Conservation (phyloP, 2,329 filamentous ascomycete species). For the Tolypocladium endophyticum region DNA sequence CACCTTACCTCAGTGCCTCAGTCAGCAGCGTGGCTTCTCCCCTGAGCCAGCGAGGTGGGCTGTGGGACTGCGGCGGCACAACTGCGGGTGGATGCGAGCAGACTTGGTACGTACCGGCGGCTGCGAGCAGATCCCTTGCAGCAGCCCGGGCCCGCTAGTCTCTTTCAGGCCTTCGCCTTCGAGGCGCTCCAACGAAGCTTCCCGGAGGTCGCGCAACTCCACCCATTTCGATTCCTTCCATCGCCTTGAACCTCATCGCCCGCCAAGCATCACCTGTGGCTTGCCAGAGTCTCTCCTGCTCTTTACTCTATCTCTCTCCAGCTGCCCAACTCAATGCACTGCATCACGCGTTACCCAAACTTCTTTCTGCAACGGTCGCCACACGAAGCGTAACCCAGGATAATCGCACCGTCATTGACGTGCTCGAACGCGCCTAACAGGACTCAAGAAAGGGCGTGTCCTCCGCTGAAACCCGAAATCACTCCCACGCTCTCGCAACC, state of each 20-base stretch:
- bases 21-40: not conserved
- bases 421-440: not conserved
- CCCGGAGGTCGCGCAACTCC: not conserved
- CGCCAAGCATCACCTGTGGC: not conserved
- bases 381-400: not conserved
- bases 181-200: not conserved
- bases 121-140: not conserved
- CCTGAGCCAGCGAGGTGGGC: not conserved
- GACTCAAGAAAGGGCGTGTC: not conserved
- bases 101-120: not conserved
- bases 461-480: not conserved
- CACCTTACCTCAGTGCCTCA: not conserved
- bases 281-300: not conserved
- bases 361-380: not conserved
- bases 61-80: not conserved
- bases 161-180: not conserved
- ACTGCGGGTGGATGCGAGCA: not conserved
- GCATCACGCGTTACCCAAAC: not conserved
- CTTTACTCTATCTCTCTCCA: not conserved
- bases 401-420: not conserved
- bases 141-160: not conserved
- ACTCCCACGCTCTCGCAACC: not conserved
- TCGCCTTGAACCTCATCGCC: not conserved
- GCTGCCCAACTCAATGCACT: not conserved
- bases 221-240: not conserved